These are phyloP conservation scores for Colletotrichum graminicola DNA, from an alignment of 2,329 filamentous ascomycete species.

Conservation along the genomic window DNA sequence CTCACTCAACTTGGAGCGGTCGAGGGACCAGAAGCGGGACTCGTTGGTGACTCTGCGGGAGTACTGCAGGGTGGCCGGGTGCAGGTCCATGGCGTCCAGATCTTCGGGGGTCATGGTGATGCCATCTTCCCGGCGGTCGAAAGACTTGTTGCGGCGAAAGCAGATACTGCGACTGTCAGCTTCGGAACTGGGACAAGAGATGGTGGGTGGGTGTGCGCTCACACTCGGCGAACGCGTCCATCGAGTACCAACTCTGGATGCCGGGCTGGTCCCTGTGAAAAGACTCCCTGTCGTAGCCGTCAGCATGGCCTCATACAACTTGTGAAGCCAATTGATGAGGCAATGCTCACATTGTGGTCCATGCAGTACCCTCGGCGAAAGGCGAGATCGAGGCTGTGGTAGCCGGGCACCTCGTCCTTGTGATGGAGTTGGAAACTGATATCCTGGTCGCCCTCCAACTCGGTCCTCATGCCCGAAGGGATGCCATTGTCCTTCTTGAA, in stretches of 20 bases:
- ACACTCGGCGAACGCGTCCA: conserved; percentile 54
- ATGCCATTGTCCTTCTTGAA: conserved; percentile 47
- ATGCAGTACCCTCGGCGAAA: conserved; percentile 49
- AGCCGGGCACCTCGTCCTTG: conserved; percentile 50
- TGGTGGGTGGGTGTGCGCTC: conserved; percentile 30
- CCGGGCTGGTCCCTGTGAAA: conserved; percentile 34
- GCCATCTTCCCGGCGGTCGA: conserved; percentile 51
- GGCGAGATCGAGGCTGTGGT: conserved; percentile 50
- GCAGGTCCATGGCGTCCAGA: conserved; percentile 52
- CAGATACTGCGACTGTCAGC: conserved; percentile 48
- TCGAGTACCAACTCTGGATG: conserved; percentile 45
- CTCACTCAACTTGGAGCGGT: conserved; percentile 52
- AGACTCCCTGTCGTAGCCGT: conserved; percentile 31
- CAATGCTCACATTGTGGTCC: conserved; percentile 46
- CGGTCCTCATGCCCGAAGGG: conserved; percentile 14
- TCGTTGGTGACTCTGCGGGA: conserved; percentile 55
- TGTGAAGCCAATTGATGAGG: background rate
- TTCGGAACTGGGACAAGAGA: fast-evolving
- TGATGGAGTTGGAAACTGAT: conserved; percentile 51
- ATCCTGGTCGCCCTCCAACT: conserved; percentile 33
- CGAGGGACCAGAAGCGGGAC: conserved; percentile 56
- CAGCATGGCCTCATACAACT: background rate
- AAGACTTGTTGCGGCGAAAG: conserved; percentile 50
- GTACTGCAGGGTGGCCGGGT: conserved; percentile 56
- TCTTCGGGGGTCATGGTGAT: conserved; percentile 53